A percentile compares a stretch with the other conserved stretches of the same genome.
Conservation (phyloP, 495 filamentous ascomycete species). For the Penicillium salamii region DNA sequence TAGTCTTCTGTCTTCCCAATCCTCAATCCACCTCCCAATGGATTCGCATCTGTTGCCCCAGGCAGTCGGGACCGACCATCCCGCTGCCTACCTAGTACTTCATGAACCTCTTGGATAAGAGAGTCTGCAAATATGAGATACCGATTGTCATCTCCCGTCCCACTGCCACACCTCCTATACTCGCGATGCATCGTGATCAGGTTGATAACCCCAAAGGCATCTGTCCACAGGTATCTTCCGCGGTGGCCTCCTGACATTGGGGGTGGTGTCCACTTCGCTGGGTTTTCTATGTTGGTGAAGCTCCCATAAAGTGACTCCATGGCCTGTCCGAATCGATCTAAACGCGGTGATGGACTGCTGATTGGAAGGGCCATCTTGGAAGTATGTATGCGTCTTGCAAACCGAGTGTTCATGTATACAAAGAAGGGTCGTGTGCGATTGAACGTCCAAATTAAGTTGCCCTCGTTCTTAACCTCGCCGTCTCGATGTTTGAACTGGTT, state of each 20-base stretch:
- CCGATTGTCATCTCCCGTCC: constrained; percentile 6
- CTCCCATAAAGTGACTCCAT: constrained; percentile 42
- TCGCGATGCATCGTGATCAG: constrained; percentile 58
- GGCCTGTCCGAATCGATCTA: constrained; percentile 36
- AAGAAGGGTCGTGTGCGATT: too few relatives aligned
- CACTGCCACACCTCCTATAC: constrained; percentile 10
- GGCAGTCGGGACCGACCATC: constrained; percentile 48
- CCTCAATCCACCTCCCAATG: constrained; percentile 58
- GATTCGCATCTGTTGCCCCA: constrained; percentile 52
- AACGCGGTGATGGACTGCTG: constrained; percentile 24
- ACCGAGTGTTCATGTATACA: neutral
- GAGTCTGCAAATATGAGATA: constrained; percentile 54
- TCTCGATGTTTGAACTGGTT: too few relatives aligned
- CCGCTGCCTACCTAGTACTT: constrained; percentile 53
- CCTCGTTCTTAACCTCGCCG: too few relatives aligned
- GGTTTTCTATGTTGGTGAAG: constrained; percentile 28
- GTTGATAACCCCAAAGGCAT: constrained; percentile 67
- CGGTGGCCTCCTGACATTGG: constrained; percentile 56
- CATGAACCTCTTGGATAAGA: constrained; percentile 55
- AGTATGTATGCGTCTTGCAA: neutral
- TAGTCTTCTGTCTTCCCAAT: constrained; percentile 56
- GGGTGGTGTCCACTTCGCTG: constrained; percentile 41
- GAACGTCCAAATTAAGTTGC: too few relatives aligned
- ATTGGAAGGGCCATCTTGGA: constrained; percentile 25
- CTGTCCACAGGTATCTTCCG: constrained; percentile 69